Evolutionary conservation across 371 early-diverging fungal genomes (phyloP).

Genomic region (Mortierella sp.): DNA sequence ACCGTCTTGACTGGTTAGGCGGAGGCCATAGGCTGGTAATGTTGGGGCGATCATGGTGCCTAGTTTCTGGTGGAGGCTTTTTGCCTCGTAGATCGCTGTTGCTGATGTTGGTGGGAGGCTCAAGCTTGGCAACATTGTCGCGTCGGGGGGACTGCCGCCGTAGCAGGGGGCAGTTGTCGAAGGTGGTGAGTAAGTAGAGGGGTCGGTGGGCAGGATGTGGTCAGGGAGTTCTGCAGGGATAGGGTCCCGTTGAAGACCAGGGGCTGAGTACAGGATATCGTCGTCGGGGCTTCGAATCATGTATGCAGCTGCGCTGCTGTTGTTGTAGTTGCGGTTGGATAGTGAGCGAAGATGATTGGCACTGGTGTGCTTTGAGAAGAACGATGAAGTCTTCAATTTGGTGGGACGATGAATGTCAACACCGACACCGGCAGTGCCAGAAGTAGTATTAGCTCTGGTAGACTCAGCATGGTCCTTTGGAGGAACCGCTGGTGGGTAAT

Average conservation of each 20-base stretch:
- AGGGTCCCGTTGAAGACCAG: conserved; percentile 35
- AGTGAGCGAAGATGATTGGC: neutral
- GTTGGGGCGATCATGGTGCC: conserved; percentile 13
- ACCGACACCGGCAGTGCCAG: neutral
- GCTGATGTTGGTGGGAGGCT: neutral
- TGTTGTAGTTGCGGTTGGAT: neutral
- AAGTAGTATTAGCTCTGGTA: neutral
- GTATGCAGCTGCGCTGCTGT: neutral
- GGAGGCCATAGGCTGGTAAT: conserved; percentile 26
- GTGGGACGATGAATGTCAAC: neutral
- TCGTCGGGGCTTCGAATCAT: conserved; percentile 20
- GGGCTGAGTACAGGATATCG: conserved; percentile 35
- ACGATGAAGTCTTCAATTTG: neutral
- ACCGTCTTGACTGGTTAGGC: conserved; percentile 14
- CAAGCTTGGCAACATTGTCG: too few relatives aligned
- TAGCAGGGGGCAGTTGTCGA: neutral
- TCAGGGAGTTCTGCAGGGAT: conserved; percentile 29
- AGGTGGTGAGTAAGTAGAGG: neutral
- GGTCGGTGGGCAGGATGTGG: conserved; percentile 11
- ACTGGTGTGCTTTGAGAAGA: neutral
- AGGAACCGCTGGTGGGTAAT: neutral
- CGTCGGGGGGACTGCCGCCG: neutral
- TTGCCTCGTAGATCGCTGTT: neutral
- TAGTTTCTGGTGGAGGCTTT: neutral
- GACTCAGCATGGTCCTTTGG: neutral